A percentile compares a stretch with the other conserved stretches of the same genome.
Evolutionary conservation across 2,329 filamentous ascomycete genomes (phyloP).

Genomic region (Apiospora hydei): DNA sequence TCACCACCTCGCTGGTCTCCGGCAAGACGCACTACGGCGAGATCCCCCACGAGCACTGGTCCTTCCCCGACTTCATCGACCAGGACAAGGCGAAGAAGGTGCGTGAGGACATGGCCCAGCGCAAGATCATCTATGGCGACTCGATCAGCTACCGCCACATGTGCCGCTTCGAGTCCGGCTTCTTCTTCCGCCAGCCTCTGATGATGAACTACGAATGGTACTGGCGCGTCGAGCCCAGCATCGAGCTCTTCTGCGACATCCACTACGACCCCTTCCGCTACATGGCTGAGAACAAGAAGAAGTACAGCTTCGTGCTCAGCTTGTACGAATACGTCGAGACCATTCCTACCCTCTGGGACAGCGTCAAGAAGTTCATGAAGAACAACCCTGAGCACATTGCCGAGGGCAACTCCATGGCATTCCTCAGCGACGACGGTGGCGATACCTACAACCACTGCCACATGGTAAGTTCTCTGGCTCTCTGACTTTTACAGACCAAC

Average conservation of each 20-base stretch:
- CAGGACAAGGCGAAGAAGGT: constrained; percentile 90
- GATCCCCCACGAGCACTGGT: constrained; percentile 95
- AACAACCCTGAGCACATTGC: constrained; percentile 88
- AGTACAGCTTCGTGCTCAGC: constrained; percentile 96
- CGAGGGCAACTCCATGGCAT: constrained; percentile 85
- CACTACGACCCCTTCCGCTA: constrained; percentile 95
- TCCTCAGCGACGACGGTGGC: constrained; percentile 90
- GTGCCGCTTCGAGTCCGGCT: constrained; percentile 98
- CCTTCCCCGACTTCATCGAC: constrained; percentile 94
- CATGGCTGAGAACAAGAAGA: constrained; percentile 96
- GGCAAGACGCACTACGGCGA: constrained; percentile 90
- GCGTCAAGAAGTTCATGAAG: constrained; percentile 91
- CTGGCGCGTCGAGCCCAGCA: constrained; percentile 97
- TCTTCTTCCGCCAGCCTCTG: constrained; percentile 95
- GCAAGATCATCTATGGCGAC: constrained; percentile 98
- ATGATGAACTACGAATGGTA: constrained; percentile 99
- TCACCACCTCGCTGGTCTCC: constrained; percentile 89
- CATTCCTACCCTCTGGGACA: constrained; percentile 95
- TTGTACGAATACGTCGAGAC: constrained; percentile 97
- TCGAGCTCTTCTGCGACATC: constrained; percentile 96
- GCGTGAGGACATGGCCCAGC: constrained; percentile 90
- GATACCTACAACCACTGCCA: constrained; percentile 97
- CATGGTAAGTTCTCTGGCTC: constrained; percentile 69
- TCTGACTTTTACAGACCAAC: constrained; percentile 36
- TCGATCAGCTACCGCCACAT: constrained; percentile 98